Base-by-base conservation (phyloP, 805 yeast genomes). In the Nakazawaea anatomiae region DNA sequence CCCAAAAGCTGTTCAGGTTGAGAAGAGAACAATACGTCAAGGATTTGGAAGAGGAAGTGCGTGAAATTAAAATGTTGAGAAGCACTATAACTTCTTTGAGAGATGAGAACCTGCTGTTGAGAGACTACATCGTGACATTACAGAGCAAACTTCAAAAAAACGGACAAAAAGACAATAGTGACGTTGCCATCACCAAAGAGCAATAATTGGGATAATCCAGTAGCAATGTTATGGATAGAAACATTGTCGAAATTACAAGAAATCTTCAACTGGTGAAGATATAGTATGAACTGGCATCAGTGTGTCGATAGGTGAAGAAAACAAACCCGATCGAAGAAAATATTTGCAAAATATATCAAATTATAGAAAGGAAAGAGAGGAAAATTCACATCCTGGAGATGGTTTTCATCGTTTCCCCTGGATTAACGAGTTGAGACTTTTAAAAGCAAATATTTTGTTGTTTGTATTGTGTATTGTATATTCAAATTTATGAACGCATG, bases 1-100 rank as follows among this genome's bases (percentile, higher is more conserved):
- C 97, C 4, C 97, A 91, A 69, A 80, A 88, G 58, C 96, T 96
- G 7, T 91, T 90, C 69, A 78, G 97, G 62, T 83, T 82, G 63
- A 77, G 97, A 54, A 85, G 87, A 63, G 96, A 90, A 60, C 77
- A 80, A 52, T 84, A 89, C 60, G 82, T 91, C 57, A 85, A 83
- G 65, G 92, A 89, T 46, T 73, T 91, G 52, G 96, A 91, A 68
- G 66, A 72, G 38, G 82, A 83, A 61, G 87, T 87, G 9, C 72
- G 75, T 44, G 83, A 83, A 58, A 81, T 80, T 52, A 80, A 80
- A 55, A 72, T 70, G n/a, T 71, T 87, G 57, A 78, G 80, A 60
- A 80, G 80, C 57, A 79, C 84, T 34, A 76, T 88, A 57, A 86
- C 82, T 53, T 77, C 74, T n/a, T 72, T 89, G 53, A 76, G 83